A percentile compares a stretch with the other conserved stretches of the same genome.
phyloP scores from a whole-genome alignment of 2,329 filamentous ascomycete species.

The Aspergillus sp. region DNA sequence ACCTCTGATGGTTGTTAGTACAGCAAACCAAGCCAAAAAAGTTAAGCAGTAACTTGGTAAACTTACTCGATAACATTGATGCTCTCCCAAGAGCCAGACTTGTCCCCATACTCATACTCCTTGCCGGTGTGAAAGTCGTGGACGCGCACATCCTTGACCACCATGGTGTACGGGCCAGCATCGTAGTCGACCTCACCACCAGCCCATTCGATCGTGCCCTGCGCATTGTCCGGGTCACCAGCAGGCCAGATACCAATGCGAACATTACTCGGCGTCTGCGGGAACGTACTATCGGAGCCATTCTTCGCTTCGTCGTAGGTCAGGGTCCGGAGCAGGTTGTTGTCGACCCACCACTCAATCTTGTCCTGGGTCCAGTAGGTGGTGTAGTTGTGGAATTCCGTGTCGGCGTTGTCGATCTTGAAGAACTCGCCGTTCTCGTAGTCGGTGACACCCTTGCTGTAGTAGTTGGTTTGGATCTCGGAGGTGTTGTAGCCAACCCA shows the following conservation, averaged over 20 bases:
- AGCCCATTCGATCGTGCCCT: slow-evolving; percentile 64
- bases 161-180: slow-evolving; percentile 71
- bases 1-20: slow-evolving; percentile 53
- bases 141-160: slow-evolving; percentile 62
- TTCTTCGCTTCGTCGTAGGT: slow-evolving; percentile 57
- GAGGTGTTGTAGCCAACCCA: slow-evolving; percentile 41
- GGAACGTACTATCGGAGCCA: slow-evolving; percentile 59
- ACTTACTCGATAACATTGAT: slow-evolving; percentile 56
- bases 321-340: slow-evolving; percentile 60
- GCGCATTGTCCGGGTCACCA: slow-evolving; percentile 45
- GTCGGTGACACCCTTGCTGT: slow-evolving; percentile 78
- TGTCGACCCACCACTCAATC: slow-evolving; percentile 68
- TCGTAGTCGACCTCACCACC: slow-evolving; percentile 67
- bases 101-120: slow-evolving; percentile 66
- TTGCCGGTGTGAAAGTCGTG: slow-evolving; percentile 60
- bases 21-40: too few relatives aligned
- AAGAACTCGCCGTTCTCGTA: slow-evolving; percentile 85
- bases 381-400: slow-evolving; percentile 49
- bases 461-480: slow-evolving; percentile 80
- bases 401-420: slow-evolving; percentile 58
- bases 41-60: not conserved
- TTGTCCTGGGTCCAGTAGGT: slow-evolving; percentile 67
- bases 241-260: slow-evolving; percentile 70
- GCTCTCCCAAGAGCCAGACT: slow-evolving; percentile 62
- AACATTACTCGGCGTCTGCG: slow-evolving; percentile 72